Conservation (phyloP, 129 eudicot genomes). For the Artemisia tridentata region DNA sequence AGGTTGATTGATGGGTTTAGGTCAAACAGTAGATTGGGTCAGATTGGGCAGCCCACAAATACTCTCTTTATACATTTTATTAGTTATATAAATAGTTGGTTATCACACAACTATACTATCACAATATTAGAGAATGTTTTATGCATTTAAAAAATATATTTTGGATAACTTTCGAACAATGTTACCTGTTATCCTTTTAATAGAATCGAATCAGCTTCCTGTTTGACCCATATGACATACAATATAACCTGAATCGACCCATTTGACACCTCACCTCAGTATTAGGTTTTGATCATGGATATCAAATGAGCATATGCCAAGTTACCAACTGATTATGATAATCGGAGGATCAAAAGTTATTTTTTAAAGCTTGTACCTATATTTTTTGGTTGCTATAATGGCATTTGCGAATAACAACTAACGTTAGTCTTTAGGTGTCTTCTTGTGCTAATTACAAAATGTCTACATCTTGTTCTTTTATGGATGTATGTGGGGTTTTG, state of each 20-base stretch:
- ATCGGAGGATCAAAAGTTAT: background rate
- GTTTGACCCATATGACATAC: too few relatives aligned
- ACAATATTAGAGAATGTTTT: too few relatives aligned
- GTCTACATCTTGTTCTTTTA: background rate
- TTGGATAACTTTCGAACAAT: too few relatives aligned
- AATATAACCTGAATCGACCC: background rate
- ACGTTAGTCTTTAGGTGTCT: background rate
- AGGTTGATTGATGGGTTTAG: too few relatives aligned
- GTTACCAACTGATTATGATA: background rate
- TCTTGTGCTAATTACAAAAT: background rate
- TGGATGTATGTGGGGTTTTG: constrained; percentile 5
- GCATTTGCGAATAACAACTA: background rate
- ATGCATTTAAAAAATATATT: too few relatives aligned
- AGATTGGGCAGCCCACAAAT: too few relatives aligned
- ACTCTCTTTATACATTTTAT: too few relatives aligned
- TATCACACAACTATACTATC: too few relatives aligned
- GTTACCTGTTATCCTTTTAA: too few relatives aligned
- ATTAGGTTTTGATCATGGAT: background rate
- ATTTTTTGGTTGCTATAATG: background rate
- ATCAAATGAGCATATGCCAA: background rate
- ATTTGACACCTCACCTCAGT: background rate
- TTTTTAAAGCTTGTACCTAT: background rate
- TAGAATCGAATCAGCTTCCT: too few relatives aligned
- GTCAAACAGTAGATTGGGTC: too few relatives aligned
- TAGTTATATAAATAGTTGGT: too few relatives aligned